Base-by-base conservation (phyloP, 169 alveolate species). In the Eimeria sp. region DNA sequence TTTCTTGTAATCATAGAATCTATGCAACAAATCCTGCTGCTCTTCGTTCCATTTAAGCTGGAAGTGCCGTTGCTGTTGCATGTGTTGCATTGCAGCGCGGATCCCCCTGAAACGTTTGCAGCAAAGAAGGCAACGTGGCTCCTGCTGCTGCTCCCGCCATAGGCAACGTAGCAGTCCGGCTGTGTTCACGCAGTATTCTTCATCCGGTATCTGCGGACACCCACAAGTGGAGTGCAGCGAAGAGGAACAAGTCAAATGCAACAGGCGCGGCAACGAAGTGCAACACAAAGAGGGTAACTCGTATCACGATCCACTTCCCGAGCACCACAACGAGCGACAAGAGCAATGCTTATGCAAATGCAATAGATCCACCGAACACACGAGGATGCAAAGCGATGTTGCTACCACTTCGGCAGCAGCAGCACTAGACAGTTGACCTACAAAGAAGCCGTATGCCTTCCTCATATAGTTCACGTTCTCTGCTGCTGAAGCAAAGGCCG, bases 41-140 rank as follows among this genome's bases (percentile, higher is more conserved):
- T 86, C 92, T 61, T 30, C 92, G 78, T 58, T 49, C 75, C 75
- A 86, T n/a, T 86, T 86, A 80, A 86, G 92, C 40, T 86, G 92
- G 63, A 86, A 86, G 67, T 86, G 92, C 95, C 95, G 61, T 40
- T 88, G 95, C 95, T 88, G 95, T 86, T 88, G 95, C 95, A 67
- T 63, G 65, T 88, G 95, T 80, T 88, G 95, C 86, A 63, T 63
- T 47, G 95, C 95, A 30, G 86, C 95, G 57, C 86, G 86, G 49
- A 63, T 45, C 34, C 95, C 83, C 47, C 72, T 45, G 20, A 88
- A 88, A 34, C 86, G 86, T 63, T 43, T 43, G 86, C 86, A 88
- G 86, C 95, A 70, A 49, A 67, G 70, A 22, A 67, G 95, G 25
- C 95, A 88, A 61, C 95, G 72, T n/a, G 86, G 95, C 86, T 67